Evolutionary conservation across 495 filamentous ascomycete genomes (phyloP), one percentile per base, ranked within the genome.

Genomic region (Penicillium malachiteum): DNA sequence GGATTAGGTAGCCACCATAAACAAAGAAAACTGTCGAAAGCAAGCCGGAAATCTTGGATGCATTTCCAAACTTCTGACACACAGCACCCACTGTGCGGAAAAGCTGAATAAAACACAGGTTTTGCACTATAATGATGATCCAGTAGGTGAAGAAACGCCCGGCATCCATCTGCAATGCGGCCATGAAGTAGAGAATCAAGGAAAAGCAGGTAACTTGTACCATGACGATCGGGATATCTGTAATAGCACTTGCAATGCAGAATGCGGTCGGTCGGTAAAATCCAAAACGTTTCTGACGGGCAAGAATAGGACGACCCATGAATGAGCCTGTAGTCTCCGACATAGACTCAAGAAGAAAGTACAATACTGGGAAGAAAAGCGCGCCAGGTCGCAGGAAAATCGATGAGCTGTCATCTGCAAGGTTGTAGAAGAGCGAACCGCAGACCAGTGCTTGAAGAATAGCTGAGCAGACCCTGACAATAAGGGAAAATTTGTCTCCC

Each of bases 1-100:
- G 93, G 54, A 97, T 89, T 2, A 86, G 82, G 68, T 96, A 97
- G 7, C 93, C 90, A 40, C 83, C 85, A 5, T 90, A 93, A 17
- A 91, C 74, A 47, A 95, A 86, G 67, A 91, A 90, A 6, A 95
- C 67, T 0, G 89, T 92, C 40, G 92, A 89, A 17, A 88, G 81
- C 0, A 89, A 72, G 0, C 85, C 85, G 1, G 87, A 88, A 48
- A 91, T 85, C 66, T 88, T 90, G 55, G 90, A 90, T 1, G 91
- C 91, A 50, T 89, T 89, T 63, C 92, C 90, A 57, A 95, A 95
- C 50, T 87, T 84, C 3, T 88, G 87, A 60, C 88, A 91, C 3
- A 93, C 48, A 50, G 89, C 92, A 40, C 85, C 89, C 9, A 92
- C 77, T 1, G 87, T 83, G 18, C 89, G 78, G 79, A 92, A 92